Percentiles rank a stretch among this genome's conserved stretches.
phyloP scores from a whole-genome alignment of 352 stramenopile species.

The Discostella stelligera region DNA sequence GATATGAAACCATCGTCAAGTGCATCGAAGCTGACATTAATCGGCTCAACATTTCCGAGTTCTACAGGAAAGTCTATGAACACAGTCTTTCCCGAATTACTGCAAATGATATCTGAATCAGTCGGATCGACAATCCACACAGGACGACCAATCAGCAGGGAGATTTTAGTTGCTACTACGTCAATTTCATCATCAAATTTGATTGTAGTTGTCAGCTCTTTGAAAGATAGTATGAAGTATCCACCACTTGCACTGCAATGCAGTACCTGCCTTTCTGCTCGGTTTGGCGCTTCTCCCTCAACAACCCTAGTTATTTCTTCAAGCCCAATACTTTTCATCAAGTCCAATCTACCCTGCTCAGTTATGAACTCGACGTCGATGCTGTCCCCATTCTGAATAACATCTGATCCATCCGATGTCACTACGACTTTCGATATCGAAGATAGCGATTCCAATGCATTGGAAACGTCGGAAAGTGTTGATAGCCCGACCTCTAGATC shows the following conservation, averaged over 20 bases:
- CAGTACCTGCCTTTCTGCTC: conserved; percentile 69
- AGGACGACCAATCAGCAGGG: conserved; percentile 31
- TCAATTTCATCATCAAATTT: conserved; percentile 61
- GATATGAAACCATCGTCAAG: conserved; percentile 48
- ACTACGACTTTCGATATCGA: conserved; percentile 78
- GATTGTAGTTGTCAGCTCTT: conserved; percentile 42
- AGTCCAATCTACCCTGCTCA: conserved; percentile 43
- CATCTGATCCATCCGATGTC: conserved; percentile 32
- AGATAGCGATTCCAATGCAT: conserved; percentile 84
- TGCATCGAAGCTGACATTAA: conserved; percentile 54
- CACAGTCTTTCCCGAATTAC: conserved; percentile 62
- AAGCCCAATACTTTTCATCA: conserved; percentile 46
- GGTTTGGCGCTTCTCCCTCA: conserved; percentile 76
- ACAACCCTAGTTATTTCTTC: conserved; percentile 36
- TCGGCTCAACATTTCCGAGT: conserved; percentile 75
- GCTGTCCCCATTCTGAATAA: conserved; percentile 46
- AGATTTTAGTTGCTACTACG: conserved; percentile 68
- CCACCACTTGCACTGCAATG: conserved; percentile 54
- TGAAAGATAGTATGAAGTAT: conserved; percentile 48
- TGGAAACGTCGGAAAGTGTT: conserved; percentile 30
- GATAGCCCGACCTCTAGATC: conserved; percentile 76
- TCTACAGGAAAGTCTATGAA: conserved; percentile 84
- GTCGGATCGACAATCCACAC: conserved; percentile 58
- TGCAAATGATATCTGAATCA: conserved; percentile 45
- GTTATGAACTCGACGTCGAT: conserved; percentile 56